A percentile compares a stretch with the other conserved stretches of the same genome.
phyloP scores from a whole-genome alignment of 257 asterid genomes.

The Hygrophila difformis region DNA sequence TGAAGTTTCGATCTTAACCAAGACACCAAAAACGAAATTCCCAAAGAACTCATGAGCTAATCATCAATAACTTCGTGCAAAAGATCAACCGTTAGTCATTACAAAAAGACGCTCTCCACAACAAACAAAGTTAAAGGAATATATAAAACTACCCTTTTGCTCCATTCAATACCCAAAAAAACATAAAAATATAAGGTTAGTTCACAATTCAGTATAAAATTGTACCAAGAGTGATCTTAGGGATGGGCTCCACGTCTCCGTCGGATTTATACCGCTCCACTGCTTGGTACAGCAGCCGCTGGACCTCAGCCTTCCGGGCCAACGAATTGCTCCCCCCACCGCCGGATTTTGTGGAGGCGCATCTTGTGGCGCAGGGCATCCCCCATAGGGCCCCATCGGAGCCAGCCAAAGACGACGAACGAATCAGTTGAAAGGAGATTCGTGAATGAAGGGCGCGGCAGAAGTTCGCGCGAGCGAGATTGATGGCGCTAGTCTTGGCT shows the following conservation, averaged over 20 bases:
- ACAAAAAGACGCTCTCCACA: too few relatives aligned
- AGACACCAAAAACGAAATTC: not conserved
- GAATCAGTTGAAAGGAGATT: too few relatives aligned
- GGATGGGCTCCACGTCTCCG: constrained; percentile 55
- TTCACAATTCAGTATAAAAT: not conserved
- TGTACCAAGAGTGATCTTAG: constrained; percentile 66
- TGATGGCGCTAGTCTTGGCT: constrained; percentile 27
- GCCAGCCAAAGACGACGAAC: not conserved
- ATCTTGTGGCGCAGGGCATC: constrained; percentile 18
- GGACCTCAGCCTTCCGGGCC: constrained; percentile 62
- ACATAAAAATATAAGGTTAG: not conserved
- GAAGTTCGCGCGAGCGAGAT: constrained; percentile 33
- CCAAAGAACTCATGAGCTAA: not conserved
- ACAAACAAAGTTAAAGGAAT: too few relatives aligned
- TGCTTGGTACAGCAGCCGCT: constrained; percentile 63
- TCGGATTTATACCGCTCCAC: constrained; percentile 71
- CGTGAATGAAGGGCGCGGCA: constrained; percentile 24
- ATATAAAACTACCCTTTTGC: too few relatives aligned
- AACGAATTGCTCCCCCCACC: constrained; percentile 53
- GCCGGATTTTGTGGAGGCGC: constrained; percentile 40
- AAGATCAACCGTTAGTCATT: too few relatives aligned
- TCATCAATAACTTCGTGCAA: too few relatives aligned
- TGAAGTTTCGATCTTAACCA: not conserved
- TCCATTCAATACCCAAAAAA: not conserved
- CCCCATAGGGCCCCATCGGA: not conserved